Percentiles rank a stretch among this genome's conserved stretches.
These are phyloP conservation scores for Pythium phragmitis DNA, from an alignment of 352 stramenopile genomes.

Conservation along the genomic window DNA sequence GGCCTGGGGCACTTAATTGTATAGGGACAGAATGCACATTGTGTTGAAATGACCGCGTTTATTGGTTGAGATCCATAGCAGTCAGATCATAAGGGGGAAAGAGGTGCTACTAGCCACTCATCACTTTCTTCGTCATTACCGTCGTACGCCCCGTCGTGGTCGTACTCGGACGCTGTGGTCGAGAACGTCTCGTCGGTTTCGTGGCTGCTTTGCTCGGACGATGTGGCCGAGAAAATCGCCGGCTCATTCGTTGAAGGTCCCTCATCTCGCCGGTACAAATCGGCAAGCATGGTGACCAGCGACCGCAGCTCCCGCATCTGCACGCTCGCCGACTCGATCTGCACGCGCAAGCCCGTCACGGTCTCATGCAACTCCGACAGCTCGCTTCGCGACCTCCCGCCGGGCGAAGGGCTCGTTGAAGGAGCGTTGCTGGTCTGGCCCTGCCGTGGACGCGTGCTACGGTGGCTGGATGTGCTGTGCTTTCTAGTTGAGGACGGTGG, in stretches of 20 bases:
- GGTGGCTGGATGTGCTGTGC: conserved; percentile 5
- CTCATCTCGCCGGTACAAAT: conserved; percentile 14
- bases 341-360: conserved; percentile 12
- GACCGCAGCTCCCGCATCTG: conserved; percentile 27
- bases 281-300: conserved; percentile 16
- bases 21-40: too few species aligned
- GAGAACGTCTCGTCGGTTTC: conserved; percentile 14
- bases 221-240: conserved; percentile 6
- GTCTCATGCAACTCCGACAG: conserved; percentile 24
- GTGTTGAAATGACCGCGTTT: too few species aligned
- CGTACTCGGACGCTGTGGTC: conserved; percentile 13
- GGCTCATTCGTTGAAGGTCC: background rate
- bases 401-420: background rate
- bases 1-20: too few species aligned
- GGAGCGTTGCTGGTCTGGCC: background rate
- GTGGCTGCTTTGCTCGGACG: conserved; percentile 3
- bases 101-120: conserved; percentile 14
- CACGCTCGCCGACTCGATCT: conserved; percentile 21
- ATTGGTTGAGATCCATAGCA: background rate
- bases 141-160: conserved; percentile 1
- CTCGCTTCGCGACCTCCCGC: conserved; percentile 1
- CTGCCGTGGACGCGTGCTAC: conserved; percentile 3
- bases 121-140: conserved; percentile 12
- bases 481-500: conserved; percentile 3
- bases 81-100: conserved; percentile 9